Base-by-base conservation (phyloP, 306 rosid genomes). In the Dryas alaskensis region DNA sequence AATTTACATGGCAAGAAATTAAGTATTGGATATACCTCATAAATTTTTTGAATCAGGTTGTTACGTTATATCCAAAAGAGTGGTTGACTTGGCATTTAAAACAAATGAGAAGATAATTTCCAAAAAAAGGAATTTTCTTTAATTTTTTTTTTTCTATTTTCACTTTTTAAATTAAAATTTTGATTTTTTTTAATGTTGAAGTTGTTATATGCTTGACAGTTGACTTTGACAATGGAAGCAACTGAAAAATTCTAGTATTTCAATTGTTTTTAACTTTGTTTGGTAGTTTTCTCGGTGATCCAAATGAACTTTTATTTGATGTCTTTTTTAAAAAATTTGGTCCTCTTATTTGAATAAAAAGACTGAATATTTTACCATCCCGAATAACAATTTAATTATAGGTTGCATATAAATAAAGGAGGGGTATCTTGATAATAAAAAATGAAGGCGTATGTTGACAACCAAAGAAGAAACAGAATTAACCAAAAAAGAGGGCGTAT, bases 221-320 rank as follows among this genome's bases (percentile, higher is more conserved):
- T 69, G 73, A 39, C 37, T 6, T 52, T 69, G 62, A 69, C 39
- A n/a, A 10, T n/a, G 62, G 73, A n/a, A 17, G 10, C n/a, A 39
- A 1, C 5, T 59, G 43, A 14, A 49, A 0, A 10, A 46, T 44
- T 65, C 10, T 44, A 0, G 40, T 44, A 3, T 12, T 43, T 13
- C 16, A 4, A 7, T 16, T 16, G 31, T 6, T 44, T 39, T 16
- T 1, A 10, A 4, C 3, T n/a, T 31, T 4, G 49, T 9, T n/a
- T 39, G 3, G 17, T 51, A 27, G 13, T 67, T 47, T 27, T 25
- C 51, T 47, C 4, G 8, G 9, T 31, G n/a, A 68, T 68, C 16
- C 50, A 68, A 68, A 51, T 60, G 37, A 50, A 68, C 48, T 37
- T 68, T 13, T 31, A 37, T 31, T 14, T 4, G 7, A 14, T 67